Conservation (phyloP, 2,329 filamentous ascomycete species). For the Botrytis elliptica region DNA sequence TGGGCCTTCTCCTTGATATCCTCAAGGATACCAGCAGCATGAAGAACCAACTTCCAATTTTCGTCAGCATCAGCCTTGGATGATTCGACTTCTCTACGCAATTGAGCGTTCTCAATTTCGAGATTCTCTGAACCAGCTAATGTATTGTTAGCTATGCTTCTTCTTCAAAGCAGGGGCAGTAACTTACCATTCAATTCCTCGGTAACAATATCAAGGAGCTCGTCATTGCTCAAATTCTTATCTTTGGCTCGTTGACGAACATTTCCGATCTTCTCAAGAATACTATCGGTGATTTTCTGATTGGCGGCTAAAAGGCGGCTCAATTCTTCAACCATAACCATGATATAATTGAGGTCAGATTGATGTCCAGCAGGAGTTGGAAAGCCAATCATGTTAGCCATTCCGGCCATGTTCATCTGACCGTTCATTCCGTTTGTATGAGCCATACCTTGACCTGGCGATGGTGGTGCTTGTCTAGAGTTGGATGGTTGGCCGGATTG, state of each 20-base stretch:
- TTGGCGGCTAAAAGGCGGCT: constrained; percentile 44
- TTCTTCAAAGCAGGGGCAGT: neutral
- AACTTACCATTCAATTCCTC: constrained; percentile 56
- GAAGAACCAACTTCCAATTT: constrained; percentile 55
- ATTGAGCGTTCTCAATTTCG: constrained; percentile 59
- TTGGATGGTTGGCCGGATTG: constrained; percentile 27
- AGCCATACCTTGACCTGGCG: constrained; percentile 35
- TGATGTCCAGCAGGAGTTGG: constrained; percentile 67
- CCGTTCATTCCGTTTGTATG: constrained; percentile 39
- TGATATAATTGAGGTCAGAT: constrained; percentile 67
- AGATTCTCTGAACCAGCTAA: constrained; percentile 46
- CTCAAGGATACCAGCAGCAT: constrained; percentile 56
- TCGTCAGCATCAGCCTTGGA: constrained; percentile 59
- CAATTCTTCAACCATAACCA: constrained; percentile 66
- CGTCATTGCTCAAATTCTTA: constrained; percentile 54
- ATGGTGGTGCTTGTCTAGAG: constrained; percentile 38
- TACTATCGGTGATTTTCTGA: constrained; percentile 61
- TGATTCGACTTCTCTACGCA: constrained; percentile 62
- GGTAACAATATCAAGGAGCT: constrained; percentile 55
- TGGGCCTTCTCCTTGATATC: constrained; percentile 63
- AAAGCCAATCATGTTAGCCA: constrained; percentile 38
- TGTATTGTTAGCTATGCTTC: constrained; percentile 22
- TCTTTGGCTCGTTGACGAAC: constrained; percentile 54
- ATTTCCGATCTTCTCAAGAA: constrained; percentile 60
- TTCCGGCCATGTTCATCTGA: constrained; percentile 44